A percentile compares a stretch with the other conserved stretches of the same genome.
These are phyloP conservation scores for Chalciporus sphaerocephalus DNA, from an alignment of 768 basidiomycete genomes.

Conservation along the genomic window DNA sequence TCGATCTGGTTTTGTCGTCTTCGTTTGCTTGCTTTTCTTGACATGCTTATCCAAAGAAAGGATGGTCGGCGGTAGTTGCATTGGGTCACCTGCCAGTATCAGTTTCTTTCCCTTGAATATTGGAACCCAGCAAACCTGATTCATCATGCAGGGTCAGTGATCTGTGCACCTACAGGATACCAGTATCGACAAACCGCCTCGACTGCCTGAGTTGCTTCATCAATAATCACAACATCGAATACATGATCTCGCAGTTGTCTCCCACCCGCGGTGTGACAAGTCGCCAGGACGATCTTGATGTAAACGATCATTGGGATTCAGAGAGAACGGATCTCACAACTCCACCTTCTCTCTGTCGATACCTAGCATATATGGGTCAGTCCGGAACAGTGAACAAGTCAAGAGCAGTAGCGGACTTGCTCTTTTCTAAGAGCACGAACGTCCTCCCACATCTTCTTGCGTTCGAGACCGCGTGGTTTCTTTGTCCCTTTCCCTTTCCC, in stretches of 20 bases:
- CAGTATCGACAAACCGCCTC: conserved; percentile 66
- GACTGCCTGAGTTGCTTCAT: conserved; percentile 95
- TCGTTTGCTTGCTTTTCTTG: conserved; percentile 22
- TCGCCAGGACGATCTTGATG: conserved; percentile 81
- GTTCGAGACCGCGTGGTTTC: conserved; percentile 62
- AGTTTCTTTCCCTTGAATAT: conserved; percentile 89
- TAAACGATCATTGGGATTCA: conserved; percentile 52
- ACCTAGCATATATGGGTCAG: conserved; percentile 42
- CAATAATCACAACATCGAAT: conserved; percentile 94
- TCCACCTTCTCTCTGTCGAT: conserved; percentile 82
- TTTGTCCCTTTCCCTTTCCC: conserved; percentile 74
- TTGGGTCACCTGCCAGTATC: conserved; percentile 90
- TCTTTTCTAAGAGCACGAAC: conserved; percentile 87
- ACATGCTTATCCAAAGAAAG: conserved; percentile 55
- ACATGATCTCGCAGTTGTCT: conserved; percentile 68
- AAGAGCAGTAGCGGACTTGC: conserved; percentile 40
- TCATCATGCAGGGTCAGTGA: not conserved
- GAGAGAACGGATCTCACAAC: conserved; percentile 78
- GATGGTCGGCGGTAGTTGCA: conserved; percentile 93
- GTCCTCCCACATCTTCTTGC: conserved; percentile 84
- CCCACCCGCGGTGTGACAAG: conserved; percentile 91
- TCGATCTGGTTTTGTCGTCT: not conserved
- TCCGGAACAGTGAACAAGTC: not conserved
- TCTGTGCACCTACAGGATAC: not conserved
- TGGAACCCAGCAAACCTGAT: conserved; percentile 80